Evolutionary conservation across 1,284 basidiomycete species (phyloP).

Genomic region (Ceratobasidium sp.): DNA sequence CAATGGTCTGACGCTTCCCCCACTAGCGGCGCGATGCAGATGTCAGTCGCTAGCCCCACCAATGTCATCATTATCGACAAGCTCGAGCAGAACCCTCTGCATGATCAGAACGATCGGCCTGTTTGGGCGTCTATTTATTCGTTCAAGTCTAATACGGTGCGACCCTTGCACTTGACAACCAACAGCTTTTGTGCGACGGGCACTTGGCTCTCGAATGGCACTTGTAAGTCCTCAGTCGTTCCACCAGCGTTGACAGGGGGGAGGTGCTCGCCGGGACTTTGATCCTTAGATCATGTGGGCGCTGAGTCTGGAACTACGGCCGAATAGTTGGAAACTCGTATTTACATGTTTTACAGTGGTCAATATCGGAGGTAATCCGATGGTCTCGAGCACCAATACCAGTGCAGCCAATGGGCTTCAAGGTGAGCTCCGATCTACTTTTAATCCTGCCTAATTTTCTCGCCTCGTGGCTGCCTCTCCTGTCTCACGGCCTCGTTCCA

Average conservation of each 20-base stretch:
- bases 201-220: conserved; percentile 80
- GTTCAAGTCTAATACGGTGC: conserved; percentile 72
- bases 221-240: conserved; percentile 54
- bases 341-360: background rate
- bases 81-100: conserved; percentile 86
- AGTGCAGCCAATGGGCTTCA: background rate
- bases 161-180: conserved; percentile 75
- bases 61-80: conserved; percentile 86
- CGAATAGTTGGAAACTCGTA: too few species aligned
- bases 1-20: too few species aligned
- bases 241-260: too few species aligned
- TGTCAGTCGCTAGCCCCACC: conserved; percentile 75
- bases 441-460: too few species aligned
- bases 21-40: conserved; percentile 80
- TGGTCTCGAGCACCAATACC: background rate
- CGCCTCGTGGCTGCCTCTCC: too few species aligned
- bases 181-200: conserved; percentile 94
- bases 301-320: too few species aligned
- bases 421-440: too few species aligned
- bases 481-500: too few species aligned
- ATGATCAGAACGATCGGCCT: conserved; percentile 60
- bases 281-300: too few species aligned
- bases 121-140: conserved; percentile 85
- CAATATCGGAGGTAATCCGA: background rate
- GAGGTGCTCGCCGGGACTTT: background rate